These are phyloP conservation scores for Aspergillus felis DNA, from an alignment of 2,329 filamentous ascomycete species.

Conservation along the genomic window DNA sequence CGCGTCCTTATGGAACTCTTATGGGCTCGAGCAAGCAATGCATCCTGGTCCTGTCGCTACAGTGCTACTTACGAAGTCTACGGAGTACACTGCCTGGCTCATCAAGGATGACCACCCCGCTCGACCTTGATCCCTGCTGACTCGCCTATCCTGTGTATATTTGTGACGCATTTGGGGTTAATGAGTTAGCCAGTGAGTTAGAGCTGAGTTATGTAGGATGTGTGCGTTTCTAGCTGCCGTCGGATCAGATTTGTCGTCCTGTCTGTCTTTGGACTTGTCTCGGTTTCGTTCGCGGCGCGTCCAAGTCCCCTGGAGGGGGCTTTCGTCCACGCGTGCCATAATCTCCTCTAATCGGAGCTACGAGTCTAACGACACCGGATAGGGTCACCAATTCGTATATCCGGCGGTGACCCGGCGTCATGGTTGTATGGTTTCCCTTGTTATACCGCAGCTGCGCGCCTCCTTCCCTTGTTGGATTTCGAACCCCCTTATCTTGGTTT, in stretches of 20 bases:
- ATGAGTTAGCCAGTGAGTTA: background rate
- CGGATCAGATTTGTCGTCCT: too few species aligned
- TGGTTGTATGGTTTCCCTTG: too few species aligned
- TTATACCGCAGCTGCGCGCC: too few species aligned
- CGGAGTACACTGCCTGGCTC: too few species aligned
- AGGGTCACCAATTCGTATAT: background rate
- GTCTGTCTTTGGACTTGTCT: background rate
- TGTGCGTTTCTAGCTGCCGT: background rate
- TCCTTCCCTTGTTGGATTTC: background rate
- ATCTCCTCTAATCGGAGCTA: background rate
- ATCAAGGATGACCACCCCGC: background rate
- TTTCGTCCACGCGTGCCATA: background rate
- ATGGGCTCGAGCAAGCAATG: background rate
- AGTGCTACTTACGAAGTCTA: background rate
- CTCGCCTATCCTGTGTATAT: background rate
- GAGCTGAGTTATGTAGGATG: background rate
- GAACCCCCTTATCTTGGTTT: too few species aligned
- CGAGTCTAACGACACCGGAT: background rate
- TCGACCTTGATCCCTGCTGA: background rate
- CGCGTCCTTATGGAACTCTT: background rate
- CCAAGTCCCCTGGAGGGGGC: background rate
- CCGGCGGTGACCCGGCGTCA: background rate
- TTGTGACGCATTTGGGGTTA: background rate
- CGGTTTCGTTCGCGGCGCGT: background rate
- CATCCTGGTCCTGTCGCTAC: background rate